Conservation (phyloP, 768 basidiomycete species). For the Xerocomellus amylosporus region DNA sequence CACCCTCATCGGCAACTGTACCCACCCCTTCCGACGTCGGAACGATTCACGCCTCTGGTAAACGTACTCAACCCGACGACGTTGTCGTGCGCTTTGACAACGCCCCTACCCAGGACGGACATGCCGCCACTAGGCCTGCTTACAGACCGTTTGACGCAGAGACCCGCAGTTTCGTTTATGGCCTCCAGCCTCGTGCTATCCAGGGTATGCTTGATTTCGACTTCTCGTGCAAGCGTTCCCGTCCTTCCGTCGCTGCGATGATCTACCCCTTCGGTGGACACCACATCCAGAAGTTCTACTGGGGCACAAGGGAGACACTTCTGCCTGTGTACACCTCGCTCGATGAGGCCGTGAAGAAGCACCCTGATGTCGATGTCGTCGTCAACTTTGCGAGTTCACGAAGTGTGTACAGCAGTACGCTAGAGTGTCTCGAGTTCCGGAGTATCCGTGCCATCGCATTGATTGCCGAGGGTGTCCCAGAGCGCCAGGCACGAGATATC, state of each 20-base stretch:
- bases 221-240: constrained; percentile 90
- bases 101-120: constrained; percentile 28
- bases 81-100: constrained; percentile 86
- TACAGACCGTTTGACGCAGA: constrained; percentile 90
- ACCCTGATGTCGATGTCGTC: constrained; percentile 93
- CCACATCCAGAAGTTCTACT: constrained; percentile 99
- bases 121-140: constrained; percentile 55
- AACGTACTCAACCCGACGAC: constrained; percentile 81
- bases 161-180: constrained; percentile 97
- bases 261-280: constrained; percentile 99
- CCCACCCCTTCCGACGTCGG: constrained; percentile 54
- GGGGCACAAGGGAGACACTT: constrained; percentile 99
- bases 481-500: constrained; percentile 95
- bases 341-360: constrained; percentile 89
- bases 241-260: constrained; percentile 97
- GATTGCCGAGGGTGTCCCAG: constrained; percentile 99
- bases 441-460: constrained; percentile 65
- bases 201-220: constrained; percentile 99
- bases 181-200: constrained; percentile 98
- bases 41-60: constrained; percentile 70
- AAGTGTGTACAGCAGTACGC: constrained; percentile 90
- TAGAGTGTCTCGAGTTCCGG: constrained; percentile 75
- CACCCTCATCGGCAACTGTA: constrained; percentile 35
- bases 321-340: constrained; percentile 95
- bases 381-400: constrained; percentile 97